Conservation (phyloP, 352 stramenopile species). For the Phytophthora fragariae region DNA sequence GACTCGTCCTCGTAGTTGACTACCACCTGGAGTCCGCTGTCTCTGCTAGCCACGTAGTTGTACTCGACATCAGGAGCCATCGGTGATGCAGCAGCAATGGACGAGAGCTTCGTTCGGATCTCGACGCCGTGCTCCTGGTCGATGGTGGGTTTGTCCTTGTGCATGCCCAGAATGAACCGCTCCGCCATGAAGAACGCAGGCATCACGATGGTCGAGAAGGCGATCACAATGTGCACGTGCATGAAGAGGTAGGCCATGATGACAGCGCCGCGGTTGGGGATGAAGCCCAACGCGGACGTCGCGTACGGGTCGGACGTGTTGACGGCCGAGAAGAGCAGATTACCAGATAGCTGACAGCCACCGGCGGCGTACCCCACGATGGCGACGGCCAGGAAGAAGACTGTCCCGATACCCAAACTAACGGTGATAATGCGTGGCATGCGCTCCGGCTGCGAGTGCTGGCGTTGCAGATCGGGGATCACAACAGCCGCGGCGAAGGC, state of each 20-base stretch:
- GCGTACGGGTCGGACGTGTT: constrained; percentile 36
- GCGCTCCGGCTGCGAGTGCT: constrained; percentile 54
- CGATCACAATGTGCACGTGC: constrained; percentile 59
- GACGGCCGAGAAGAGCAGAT: constrained; percentile 44
- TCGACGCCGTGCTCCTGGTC: constrained; percentile 24
- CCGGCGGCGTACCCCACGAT: constrained; percentile 46
- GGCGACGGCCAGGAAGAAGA: constrained; percentile 52
- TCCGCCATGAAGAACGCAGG: constrained; percentile 54
- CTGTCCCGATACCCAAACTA: constrained; percentile 43
- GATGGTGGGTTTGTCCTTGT: constrained; percentile 26
- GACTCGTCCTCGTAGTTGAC: constrained; percentile 37
- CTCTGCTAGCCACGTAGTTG: constrained; percentile 17
- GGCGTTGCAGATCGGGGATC: constrained; percentile 43
- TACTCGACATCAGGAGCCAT: constrained; percentile 16
- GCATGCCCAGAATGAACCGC: constrained; percentile 51
- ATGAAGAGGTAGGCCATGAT: constrained; percentile 52
- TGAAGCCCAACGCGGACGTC: constrained; percentile 38
- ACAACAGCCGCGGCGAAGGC: constrained; percentile 41
- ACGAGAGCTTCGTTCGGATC: constrained; percentile 33
- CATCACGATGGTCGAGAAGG: constrained; percentile 53
- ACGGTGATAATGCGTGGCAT: constrained; percentile 55
- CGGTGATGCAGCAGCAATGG: constrained; percentile 15
- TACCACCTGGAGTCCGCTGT: constrained; percentile 6
- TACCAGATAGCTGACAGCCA: constrained; percentile 53
- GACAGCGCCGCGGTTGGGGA: constrained; percentile 35